Percentiles rank a stretch among this genome's conserved stretches.
Conservation (phyloP, 1,284 basidiomycete species). For the Neonothopanus nambi region DNA sequence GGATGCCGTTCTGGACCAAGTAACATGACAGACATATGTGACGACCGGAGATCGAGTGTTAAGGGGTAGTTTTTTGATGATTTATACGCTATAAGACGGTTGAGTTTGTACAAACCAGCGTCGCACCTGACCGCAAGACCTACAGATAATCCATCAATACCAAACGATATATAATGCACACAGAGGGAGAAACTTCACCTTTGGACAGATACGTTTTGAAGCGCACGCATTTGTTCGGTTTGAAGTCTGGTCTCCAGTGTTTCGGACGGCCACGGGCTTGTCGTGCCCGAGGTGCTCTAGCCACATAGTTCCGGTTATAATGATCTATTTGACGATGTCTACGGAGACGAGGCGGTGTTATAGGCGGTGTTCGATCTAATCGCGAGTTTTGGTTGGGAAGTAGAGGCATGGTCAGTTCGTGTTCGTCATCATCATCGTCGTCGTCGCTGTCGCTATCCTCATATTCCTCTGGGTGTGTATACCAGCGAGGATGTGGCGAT, state of each 20-base stretch:
- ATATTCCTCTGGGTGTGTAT: no score
- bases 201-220: neutral
- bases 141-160: neutral
- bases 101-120: neutral
- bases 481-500: no score
- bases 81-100: conserved; percentile 2
- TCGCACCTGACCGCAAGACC: neutral
- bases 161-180: neutral
- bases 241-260: conserved; percentile 7
- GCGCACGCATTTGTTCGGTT: neutral
- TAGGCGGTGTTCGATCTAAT: no score
- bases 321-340: no score
- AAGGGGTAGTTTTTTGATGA: neutral
- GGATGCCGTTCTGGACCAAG: conserved; percentile 2
- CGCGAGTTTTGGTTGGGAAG: no score
- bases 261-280: neutral
- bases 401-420: no score
- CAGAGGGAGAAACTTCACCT: neutral
- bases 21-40: neutral
- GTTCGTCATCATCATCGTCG: no score
- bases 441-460: no score
- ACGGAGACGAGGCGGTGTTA: no score
- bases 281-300: no score
- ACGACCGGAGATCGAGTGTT: neutral
- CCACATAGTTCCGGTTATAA: no score